A percentile compares a stretch with the other conserved stretches of the same genome.
Conservation (phyloP, 176 grass and related monocot species). For the Alopecurus myosuroides region DNA sequence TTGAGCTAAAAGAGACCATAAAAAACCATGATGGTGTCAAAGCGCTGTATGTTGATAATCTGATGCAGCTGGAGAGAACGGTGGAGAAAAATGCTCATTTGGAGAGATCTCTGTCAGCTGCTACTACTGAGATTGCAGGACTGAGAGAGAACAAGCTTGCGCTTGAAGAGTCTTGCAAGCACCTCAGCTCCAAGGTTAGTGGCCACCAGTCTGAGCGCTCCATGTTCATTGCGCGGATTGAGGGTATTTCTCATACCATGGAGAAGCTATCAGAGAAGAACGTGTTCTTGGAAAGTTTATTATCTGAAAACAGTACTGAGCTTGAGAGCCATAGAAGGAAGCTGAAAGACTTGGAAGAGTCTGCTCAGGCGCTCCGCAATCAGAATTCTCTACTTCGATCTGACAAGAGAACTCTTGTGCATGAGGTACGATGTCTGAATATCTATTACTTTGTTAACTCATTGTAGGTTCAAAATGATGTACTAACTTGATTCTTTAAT, state of each 20-base stretch:
- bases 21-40: constrained; percentile 61
- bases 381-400: constrained; percentile 63
- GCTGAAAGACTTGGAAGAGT: constrained; percentile 55
- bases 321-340: constrained; percentile 64
- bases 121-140: constrained; percentile 57
- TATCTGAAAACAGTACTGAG: constrained; percentile 62
- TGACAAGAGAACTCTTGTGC: constrained; percentile 62
- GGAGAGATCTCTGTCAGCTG: constrained; percentile 59
- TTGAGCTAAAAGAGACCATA: constrained; percentile 81
- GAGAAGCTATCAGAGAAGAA: constrained; percentile 74
- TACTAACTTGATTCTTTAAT: constrained; percentile 21
- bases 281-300: constrained; percentile 69
- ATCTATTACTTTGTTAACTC: constrained; percentile 6
- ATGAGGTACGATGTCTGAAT: constrained; percentile 52
- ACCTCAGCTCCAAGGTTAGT: constrained; percentile 55
- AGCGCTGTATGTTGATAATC: constrained; percentile 56
- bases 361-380: constrained; percentile 41
- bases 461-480: background rate
- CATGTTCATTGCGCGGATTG: constrained; percentile 60
- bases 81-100: constrained; percentile 70
- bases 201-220: constrained; percentile 47
- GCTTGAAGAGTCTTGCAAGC: constrained; percentile 59
- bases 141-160: constrained; percentile 41
- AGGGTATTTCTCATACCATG: constrained; percentile 66
- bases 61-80: constrained; percentile 66